phyloP scores from a whole-genome alignment of 345 rosid species.

The Salix purpurea region DNA sequence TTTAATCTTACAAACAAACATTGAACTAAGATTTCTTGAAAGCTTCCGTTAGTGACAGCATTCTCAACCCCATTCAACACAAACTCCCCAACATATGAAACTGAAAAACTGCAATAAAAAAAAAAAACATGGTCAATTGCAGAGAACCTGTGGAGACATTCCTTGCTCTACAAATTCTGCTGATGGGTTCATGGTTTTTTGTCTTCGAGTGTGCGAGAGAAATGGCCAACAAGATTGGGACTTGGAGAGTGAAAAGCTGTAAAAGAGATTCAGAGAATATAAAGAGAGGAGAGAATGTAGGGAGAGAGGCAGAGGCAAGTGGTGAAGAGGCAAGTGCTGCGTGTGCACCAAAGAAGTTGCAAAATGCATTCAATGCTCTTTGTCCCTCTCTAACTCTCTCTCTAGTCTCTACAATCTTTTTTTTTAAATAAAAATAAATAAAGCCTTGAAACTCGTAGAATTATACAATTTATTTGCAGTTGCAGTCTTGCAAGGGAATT shows the following conservation, averaged over 20 bases:
- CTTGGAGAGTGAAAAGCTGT: slow-evolving; percentile 19
- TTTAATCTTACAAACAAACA: too few species aligned
- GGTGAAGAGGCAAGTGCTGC: slow-evolving; percentile 21
- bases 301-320: slow-evolving; percentile 20
- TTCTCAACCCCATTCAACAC: too few species aligned
- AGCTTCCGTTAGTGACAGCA: too few species aligned
- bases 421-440: neutral
- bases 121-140: neutral
- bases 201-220: slow-evolving; percentile 7
- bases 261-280: slow-evolving; percentile 20
- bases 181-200: slow-evolving; percentile 45
- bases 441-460: too few species aligned
- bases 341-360: slow-evolving; percentile 28
- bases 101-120: neutral
- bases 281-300: slow-evolving; percentile 35
- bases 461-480: too few species aligned
- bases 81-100: neutral
- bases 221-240: neutral
- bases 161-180: slow-evolving; percentile 43
- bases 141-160: slow-evolving; percentile 46
- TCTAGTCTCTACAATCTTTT: too few species aligned
- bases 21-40: too few species aligned
- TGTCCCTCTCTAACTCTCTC: neutral
- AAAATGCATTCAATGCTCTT: slow-evolving; percentile 37
- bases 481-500: too few species aligned